Evolutionary conservation across 495 filamentous ascomycete species (phyloP), one percentile per base, ranked within the genome.

Genomic region (Endocarpon pusillum): DNA sequence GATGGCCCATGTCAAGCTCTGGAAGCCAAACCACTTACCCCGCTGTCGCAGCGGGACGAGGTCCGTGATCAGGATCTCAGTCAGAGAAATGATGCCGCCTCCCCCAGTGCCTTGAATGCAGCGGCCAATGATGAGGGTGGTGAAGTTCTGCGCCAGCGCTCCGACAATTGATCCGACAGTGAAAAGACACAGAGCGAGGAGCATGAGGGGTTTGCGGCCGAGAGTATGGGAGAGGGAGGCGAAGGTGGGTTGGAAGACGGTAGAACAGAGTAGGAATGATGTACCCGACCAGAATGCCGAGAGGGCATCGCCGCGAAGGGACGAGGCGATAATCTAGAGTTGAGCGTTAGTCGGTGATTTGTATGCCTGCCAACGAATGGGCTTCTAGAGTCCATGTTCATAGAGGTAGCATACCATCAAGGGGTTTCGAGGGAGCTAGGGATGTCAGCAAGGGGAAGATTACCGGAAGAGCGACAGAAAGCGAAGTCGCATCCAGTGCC

Each of bases 401-500:
- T n/a, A n/a, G n/a, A n/a, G n/a, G n/a, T n/a, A n/a, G n/a, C n/a
- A n/a, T n/a, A n/a, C n/a, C n/a, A n/a, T n/a, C n/a, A n/a, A n/a
- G n/a, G n/a, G n/a, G n/a, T n/a, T n/a, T n/a, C n/a, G n/a, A n/a
- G n/a, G n/a, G n/a, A n/a, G n/a, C n/a, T n/a, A n/a, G n/a, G n/a
- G n/a, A n/a, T n/a, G n/a, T n/a, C n/a, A n/a, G n/a, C n/a, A n/a
- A n/a, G n/a, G 12, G 20, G 3, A 11, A 7, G 49, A 59, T 31
- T 51, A 75, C 71, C 1, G 79, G 78, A 27, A 85, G 47, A 3
- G 80, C 79, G 15, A 84, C 75, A 5, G 71, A 74, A 10, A 84
- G 58, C 1, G 73, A 79, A 3, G 80, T 84, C 1, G 75, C 76
- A 51, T 85, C 79, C 15, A 85, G 28, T 15, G 28, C 28, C 14